Evolutionary conservation across 2,329 filamentous ascomycete genomes (phyloP).

Genomic region (Aspergillus sojae): DNA sequence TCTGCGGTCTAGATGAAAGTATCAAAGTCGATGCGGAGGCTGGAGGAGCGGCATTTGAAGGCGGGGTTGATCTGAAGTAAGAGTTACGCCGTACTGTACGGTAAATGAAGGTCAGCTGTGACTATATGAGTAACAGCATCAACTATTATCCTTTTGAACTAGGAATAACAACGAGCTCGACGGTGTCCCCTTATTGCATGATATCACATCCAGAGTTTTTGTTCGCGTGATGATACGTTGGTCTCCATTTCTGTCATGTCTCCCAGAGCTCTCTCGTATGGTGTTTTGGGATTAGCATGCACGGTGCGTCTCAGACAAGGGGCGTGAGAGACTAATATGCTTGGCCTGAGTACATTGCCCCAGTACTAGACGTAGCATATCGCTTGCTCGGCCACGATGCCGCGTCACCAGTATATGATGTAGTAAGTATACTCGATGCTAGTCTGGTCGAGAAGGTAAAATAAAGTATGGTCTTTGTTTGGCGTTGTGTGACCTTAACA

Average conservation of each 20-base stretch:
- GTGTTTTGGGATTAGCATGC: too few relatives aligned
- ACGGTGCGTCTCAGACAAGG: background rate
- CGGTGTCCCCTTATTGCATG: background rate
- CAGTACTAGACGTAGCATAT: background rate
- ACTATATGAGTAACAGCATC: background rate
- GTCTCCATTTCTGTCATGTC: background rate
- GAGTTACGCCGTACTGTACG: background rate
- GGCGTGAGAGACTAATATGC: background rate
- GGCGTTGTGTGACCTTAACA: background rate
- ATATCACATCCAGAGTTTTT: background rate
- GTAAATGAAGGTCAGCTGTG: background rate
- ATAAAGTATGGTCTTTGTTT: background rate
- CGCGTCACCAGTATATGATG: background rate
- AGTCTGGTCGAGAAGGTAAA: background rate
- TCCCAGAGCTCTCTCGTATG: background rate
- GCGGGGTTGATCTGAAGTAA: slow-evolving; percentile 33
- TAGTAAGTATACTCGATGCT: background rate
- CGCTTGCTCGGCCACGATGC: background rate
- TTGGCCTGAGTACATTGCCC: background rate
- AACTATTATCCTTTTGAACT: background rate
- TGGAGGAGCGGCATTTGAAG: slow-evolving; percentile 38
- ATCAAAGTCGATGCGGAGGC: slow-evolving; percentile 44
- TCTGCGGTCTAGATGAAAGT: slow-evolving; percentile 47
- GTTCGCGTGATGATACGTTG: background rate
- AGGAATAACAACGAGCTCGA: background rate